Evolutionary conservation across 2,329 filamentous ascomycete genomes (phyloP).

Genomic region (Pyrenochaeta sp.): DNA sequence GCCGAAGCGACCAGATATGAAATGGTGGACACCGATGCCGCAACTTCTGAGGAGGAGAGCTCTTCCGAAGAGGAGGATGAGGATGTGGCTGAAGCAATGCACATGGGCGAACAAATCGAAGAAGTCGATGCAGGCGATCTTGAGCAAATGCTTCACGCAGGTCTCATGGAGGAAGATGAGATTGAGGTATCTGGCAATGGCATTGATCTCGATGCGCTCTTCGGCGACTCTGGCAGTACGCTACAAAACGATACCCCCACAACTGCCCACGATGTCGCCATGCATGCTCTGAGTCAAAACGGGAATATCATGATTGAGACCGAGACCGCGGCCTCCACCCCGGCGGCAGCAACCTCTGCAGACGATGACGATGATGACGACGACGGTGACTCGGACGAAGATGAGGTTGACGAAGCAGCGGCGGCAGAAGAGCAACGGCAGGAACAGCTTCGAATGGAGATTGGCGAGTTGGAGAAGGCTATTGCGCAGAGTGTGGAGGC

Average conservation of each 20-base stretch:
- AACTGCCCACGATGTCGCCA: constrained; percentile 46
- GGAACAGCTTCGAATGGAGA: constrained; percentile 60
- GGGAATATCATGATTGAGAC: constrained; percentile 36
- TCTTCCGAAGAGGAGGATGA: constrained; percentile 50
- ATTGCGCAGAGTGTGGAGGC: constrained; percentile 54
- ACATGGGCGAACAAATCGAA: constrained; percentile 50
- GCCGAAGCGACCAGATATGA: constrained; percentile 66
- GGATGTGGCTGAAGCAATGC: constrained; percentile 49
- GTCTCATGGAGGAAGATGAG: constrained; percentile 45
- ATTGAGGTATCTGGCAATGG: constrained; percentile 39
- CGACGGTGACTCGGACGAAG: constrained; percentile 50
- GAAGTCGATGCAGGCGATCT: constrained; percentile 50
- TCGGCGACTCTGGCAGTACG: constrained; percentile 30
- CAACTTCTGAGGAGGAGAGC: constrained; percentile 51
- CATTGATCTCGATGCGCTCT: constrained; percentile 41
- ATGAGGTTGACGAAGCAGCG: constrained; percentile 56
- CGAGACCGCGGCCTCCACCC: constrained; percentile 42
- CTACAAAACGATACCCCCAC: constrained; percentile 44
- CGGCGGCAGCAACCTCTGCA: constrained; percentile 41
- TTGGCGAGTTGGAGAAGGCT: constrained; percentile 62
- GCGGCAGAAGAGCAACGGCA: constrained; percentile 55
- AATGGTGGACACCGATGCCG: constrained; percentile 56
- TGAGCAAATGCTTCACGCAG: constrained; percentile 38
- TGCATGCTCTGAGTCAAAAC: constrained; percentile 44
- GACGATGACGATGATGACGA: constrained; percentile 56